Evolutionary conservation across 2,329 filamentous ascomycete genomes (phyloP).

Genomic region (Cytospora leucostoma): DNA sequence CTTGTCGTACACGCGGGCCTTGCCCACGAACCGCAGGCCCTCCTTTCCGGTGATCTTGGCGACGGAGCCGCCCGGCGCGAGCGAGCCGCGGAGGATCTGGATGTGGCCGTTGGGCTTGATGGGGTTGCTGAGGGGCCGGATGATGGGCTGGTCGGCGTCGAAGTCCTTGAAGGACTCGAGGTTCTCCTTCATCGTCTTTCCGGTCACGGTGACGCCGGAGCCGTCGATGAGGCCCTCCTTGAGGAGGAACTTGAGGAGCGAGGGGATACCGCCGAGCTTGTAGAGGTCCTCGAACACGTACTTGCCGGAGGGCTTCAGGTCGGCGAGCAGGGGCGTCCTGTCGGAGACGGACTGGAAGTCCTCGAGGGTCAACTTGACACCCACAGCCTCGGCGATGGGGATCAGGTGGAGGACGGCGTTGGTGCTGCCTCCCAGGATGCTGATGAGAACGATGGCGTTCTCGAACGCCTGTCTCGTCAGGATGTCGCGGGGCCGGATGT

Average conservation of each 20-base stretch:
- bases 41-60: conserved; percentile 96
- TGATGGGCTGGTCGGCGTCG: conserved; percentile 76
- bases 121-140: conserved; percentile 76
- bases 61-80: conserved; percentile 83
- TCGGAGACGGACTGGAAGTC: conserved; percentile 85
- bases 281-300: conserved; percentile 85
- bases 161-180: conserved; percentile 73
- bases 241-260: conserved; percentile 83
- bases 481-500: conserved; percentile 77
- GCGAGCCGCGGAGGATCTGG: conserved; percentile 81
- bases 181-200: conserved; percentile 87
- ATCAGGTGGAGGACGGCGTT: conserved; percentile 85
- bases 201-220: conserved; percentile 79
- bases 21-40: conserved; percentile 78
- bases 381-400: conserved; percentile 79
- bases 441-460: conserved; percentile 82
- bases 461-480: conserved; percentile 80
- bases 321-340: conserved; percentile 75
- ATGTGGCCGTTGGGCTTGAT: conserved; percentile 88
- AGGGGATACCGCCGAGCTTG: conserved; percentile 83
- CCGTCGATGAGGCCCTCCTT: conserved; percentile 82
- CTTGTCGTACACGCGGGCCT: conserved; percentile 80
- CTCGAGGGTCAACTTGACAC: conserved; percentile 79
- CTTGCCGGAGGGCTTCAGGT: conserved; percentile 82
- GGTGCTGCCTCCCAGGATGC: conserved; percentile 80